These are phyloP conservation scores for Oenanthe javanica DNA, from an alignment of 140 eudicot genomes.

Conservation along the genomic window DNA sequence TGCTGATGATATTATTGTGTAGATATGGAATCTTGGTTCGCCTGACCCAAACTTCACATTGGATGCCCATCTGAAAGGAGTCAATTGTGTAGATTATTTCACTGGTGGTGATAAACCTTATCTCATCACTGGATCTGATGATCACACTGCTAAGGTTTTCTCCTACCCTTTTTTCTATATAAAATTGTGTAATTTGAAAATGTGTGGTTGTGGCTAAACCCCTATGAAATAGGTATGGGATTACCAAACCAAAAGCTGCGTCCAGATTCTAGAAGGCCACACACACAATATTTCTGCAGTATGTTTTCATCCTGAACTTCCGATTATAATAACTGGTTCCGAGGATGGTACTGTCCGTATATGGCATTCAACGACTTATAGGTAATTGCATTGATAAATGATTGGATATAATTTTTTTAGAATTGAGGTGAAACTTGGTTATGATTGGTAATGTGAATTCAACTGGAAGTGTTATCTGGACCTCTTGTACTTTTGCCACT, in stretches of 20 bases:
- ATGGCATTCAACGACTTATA: conserved; percentile 91
- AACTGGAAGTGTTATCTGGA: background rate
- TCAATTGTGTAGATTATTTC: conserved; percentile 88
- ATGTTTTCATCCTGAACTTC: conserved; percentile 92
- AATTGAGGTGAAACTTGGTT: background rate
- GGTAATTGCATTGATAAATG: conserved; percentile 25
- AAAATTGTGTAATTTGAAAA: background rate
- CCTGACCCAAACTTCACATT: conserved; percentile 81
- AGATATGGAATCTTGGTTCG: conserved; percentile 97
- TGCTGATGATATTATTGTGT: conserved; percentile 5
- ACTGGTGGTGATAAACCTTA: conserved; percentile 90
- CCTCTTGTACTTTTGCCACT: background rate
- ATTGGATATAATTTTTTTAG: no score
- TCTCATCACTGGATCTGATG: conserved; percentile 93
- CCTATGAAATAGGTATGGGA: conserved; percentile 74
- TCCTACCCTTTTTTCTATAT: background rate
- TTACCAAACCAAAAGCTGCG: conserved; percentile 75
- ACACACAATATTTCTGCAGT: conserved; percentile 93
- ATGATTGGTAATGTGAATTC: background rate
- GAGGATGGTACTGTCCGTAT: conserved; percentile 94
- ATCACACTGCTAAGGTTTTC: conserved; percentile 91
- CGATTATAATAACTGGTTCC: conserved; percentile 86
- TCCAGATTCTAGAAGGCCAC: conserved; percentile 92
- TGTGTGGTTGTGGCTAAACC: background rate
- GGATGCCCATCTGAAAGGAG: conserved; percentile 94